These are phyloP conservation scores for Hypoxylon rickii DNA, from an alignment of 495 filamentous ascomycete species.

Conservation along the genomic window DNA sequence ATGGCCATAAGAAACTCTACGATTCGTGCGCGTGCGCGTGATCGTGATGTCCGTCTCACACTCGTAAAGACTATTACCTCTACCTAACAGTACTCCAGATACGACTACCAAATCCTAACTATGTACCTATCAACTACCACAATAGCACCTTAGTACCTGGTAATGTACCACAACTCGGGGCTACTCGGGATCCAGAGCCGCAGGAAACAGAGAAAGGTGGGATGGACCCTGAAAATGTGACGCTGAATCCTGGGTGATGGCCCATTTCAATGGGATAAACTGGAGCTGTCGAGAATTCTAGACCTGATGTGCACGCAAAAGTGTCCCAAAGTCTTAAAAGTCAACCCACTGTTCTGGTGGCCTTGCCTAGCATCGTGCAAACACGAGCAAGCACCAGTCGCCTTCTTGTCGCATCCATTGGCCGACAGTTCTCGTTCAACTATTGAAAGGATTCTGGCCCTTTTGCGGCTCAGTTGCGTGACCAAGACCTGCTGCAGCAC, in stretches of 20 bases:
- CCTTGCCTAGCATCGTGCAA: neutral
- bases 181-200: slow-evolving; percentile 32
- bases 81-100: too few species aligned
- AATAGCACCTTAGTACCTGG: neutral
- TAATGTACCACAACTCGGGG: slow-evolving; percentile 21
- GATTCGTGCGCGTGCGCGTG: too few species aligned
- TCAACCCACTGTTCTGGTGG: too few species aligned
- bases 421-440: neutral
- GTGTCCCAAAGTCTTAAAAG: too few species aligned
- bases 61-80: too few species aligned
- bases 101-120: neutral
- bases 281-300: slow-evolving; percentile 28
- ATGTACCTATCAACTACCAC: neutral
- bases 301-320: slow-evolving; percentile 17
- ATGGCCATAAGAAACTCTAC: too few species aligned
- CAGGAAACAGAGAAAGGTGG: slow-evolving; percentile 29
- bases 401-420: neutral
- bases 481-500: too few species aligned
- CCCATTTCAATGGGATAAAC: slow-evolving; percentile 1
- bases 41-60: too few species aligned
- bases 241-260: slow-evolving; percentile 17
- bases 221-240: slow-evolving; percentile 36
- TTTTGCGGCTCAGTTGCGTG: neutral
- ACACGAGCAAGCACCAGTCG: neutral
- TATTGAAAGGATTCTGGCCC: neutral